These are phyloP conservation scores for Blastobotrys apis DNA, from an alignment of 1,139 yeast species.

Conservation along the genomic window DNA sequence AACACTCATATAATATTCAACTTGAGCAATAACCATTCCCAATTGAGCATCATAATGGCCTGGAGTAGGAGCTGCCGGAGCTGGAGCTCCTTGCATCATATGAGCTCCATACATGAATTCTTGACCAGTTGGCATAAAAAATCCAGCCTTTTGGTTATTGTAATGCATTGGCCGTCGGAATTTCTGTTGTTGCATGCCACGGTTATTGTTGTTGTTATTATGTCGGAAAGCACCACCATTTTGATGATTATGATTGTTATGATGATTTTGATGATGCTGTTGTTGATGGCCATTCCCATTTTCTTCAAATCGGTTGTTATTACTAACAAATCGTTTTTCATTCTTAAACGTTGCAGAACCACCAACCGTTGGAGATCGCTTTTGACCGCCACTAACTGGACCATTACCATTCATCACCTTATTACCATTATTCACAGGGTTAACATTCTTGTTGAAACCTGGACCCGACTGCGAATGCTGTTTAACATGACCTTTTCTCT, in stretches of 20 bases:
- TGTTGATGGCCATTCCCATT: not conserved
- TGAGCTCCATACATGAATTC: constrained; percentile 22
- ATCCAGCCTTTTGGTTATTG: constrained; percentile 20
- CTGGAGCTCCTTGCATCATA: constrained; percentile 19
- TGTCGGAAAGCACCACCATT: constrained; percentile 6
- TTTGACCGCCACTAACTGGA: not conserved
- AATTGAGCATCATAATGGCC: constrained; percentile 30
- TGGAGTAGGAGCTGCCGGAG: constrained; percentile 18
- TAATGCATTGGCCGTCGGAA: constrained; percentile 23
- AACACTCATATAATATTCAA: constrained; percentile 83
- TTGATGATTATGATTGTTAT: constrained; percentile 7
- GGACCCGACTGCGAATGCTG: constrained; percentile 5
- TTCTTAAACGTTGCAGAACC: constrained; percentile 1
- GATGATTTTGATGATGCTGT: constrained; percentile 1
- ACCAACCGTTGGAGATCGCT: constrained; percentile 2
- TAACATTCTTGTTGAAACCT: not conserved
- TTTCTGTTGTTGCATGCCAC: constrained; percentile 6
- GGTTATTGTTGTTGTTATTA: constrained; percentile 8
- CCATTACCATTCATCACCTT: not conserved
- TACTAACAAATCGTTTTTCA: constrained; percentile 1
- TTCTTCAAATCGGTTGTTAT: constrained; percentile 1
- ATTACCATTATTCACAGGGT: constrained; percentile 1
- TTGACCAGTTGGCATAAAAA: constrained; percentile 22
- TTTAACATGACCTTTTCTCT: constrained; percentile 11
- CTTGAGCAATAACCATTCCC: constrained; percentile 45